phyloP scores from a whole-genome alignment of 2,329 filamentous ascomycete genomes.

The Hypoxylon sp. region DNA sequence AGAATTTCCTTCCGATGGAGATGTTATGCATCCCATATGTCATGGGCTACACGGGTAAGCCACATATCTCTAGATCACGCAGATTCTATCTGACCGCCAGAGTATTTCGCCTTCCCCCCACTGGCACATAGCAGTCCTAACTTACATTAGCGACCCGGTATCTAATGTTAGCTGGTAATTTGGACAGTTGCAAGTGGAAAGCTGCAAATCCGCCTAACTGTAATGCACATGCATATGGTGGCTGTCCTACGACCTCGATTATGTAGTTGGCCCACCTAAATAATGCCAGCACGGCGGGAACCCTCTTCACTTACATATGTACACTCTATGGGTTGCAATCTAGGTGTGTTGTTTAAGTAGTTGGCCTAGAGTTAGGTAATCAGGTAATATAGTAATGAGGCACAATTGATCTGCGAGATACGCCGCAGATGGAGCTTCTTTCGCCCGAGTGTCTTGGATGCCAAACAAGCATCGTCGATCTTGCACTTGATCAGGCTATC shows the following conservation, averaged over 20 bases:
- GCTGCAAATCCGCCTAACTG: neutral
- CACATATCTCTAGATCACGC: neutral
- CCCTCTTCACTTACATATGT: slow-evolving; percentile 8
- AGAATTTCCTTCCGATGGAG: slow-evolving; percentile 1
- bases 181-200: slow-evolving; percentile 9
- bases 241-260: slow-evolving; percentile 11
- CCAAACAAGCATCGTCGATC: slow-evolving; percentile 14
- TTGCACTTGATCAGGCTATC: slow-evolving; percentile 8
- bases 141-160: slow-evolving; percentile 4
- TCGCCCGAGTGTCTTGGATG: slow-evolving; percentile 18
- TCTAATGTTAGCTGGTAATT: slow-evolving; percentile 4
- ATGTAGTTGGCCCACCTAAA: slow-evolving; percentile 18
- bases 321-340: slow-evolving; percentile 19
- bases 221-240: slow-evolving; percentile 9
- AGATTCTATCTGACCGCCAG: slow-evolving; percentile 6
- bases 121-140: neutral
- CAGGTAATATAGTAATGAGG: slow-evolving; percentile 10
- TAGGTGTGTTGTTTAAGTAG: neutral
- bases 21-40: slow-evolving; percentile 5
- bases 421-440: slow-evolving; percentile 16
- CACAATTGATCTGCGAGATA: slow-evolving; percentile 13
- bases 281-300: slow-evolving; percentile 11
- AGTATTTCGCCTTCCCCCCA: slow-evolving; percentile 11
- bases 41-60: neutral
- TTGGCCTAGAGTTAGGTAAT: slow-evolving; percentile 9